These are phyloP conservation scores for Magnaporthiopsis poae DNA, from an alignment of 2,329 filamentous ascomycete species.

Conservation along the genomic window DNA sequence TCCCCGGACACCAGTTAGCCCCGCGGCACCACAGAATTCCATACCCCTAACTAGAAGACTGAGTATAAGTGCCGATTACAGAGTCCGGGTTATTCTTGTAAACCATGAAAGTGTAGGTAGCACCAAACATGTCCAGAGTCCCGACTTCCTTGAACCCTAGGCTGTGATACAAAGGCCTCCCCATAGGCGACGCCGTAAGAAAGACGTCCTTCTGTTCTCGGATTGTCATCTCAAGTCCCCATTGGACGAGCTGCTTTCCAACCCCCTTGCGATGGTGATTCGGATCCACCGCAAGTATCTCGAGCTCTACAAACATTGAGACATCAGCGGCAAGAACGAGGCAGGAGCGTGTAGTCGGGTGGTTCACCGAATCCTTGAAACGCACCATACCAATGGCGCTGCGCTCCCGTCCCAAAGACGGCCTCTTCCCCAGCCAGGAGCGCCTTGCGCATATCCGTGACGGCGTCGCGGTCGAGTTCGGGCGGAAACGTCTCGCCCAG, in stretches of 20 bases:
- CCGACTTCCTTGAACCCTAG: slow-evolving; percentile 16
- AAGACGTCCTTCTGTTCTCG: slow-evolving; percentile 13
- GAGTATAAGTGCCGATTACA: background rate
- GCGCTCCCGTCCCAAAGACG: slow-evolving; percentile 13
- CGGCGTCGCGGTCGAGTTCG: slow-evolving; percentile 13
- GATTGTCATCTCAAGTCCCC: slow-evolving; percentile 16
- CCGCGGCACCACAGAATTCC: background rate
- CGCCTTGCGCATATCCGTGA: slow-evolving; percentile 8
- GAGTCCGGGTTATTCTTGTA: background rate
- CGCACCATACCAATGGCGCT: slow-evolving; percentile 8
- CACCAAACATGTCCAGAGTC: slow-evolving; percentile 5
- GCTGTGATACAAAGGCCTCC: slow-evolving; percentile 15
- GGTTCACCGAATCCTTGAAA: background rate
- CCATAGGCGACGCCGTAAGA: slow-evolving; percentile 15
- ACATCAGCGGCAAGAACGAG: too few species aligned
- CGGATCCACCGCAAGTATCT: slow-evolving; percentile 17
- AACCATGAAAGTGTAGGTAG: slow-evolving; percentile 4
- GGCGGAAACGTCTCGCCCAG: slow-evolving; percentile 6
- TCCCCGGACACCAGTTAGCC: too few species aligned
- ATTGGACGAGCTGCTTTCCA: slow-evolving; percentile 16
- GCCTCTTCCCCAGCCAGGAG: slow-evolving; percentile 8
- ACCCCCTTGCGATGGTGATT: slow-evolving; percentile 19
- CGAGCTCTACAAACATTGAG: slow-evolving; percentile 13
- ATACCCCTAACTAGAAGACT: background rate
- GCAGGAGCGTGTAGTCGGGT: background rate